These are phyloP conservation scores for Coniochaeta sp. DNA, from an alignment of 2,329 filamentous ascomycete species.

Conservation along the genomic window DNA sequence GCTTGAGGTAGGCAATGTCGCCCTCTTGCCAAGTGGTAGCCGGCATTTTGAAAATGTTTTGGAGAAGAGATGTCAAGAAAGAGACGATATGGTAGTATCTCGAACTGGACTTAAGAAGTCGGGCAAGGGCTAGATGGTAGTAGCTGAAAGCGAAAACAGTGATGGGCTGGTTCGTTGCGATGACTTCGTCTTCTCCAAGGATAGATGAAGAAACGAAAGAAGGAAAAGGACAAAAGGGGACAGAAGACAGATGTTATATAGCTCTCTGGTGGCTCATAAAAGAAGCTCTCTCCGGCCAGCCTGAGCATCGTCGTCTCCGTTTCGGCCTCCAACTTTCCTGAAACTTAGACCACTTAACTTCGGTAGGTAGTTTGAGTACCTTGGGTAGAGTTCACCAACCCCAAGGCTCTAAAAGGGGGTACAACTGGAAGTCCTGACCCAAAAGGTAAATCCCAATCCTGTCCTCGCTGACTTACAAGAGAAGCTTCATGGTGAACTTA, in stretches of 20 bases:
- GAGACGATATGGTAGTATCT: not conserved
- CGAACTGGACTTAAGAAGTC: not conserved
- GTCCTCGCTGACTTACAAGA: too few relatives aligned
- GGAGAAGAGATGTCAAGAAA: not conserved
- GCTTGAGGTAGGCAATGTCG: slow-evolving; percentile 23
- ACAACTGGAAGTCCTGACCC: too few relatives aligned
- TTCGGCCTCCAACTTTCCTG: too few relatives aligned
- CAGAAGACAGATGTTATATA: not conserved
- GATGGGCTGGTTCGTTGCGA: not conserved
- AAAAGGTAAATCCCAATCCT: too few relatives aligned
- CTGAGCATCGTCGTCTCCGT: too few relatives aligned
- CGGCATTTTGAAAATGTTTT: not conserved
- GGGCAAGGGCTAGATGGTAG: not conserved
- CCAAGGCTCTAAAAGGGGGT: too few relatives aligned
- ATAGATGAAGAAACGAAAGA: not conserved
- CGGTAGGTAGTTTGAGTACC: too few relatives aligned
- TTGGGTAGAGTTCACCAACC: too few relatives aligned
- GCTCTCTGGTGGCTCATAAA: not conserved
- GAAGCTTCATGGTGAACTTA: too few relatives aligned
- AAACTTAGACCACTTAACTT: too few relatives aligned
- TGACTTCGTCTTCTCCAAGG: not conserved
- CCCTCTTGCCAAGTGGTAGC: slow-evolving; percentile 11
- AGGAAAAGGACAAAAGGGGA: not conserved
- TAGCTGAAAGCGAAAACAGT: not conserved
- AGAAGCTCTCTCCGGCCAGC: not conserved